Evolutionary conservation across 2,329 filamentous ascomycete species (phyloP).

Genomic region (Scolecobasidium constrictum): DNA sequence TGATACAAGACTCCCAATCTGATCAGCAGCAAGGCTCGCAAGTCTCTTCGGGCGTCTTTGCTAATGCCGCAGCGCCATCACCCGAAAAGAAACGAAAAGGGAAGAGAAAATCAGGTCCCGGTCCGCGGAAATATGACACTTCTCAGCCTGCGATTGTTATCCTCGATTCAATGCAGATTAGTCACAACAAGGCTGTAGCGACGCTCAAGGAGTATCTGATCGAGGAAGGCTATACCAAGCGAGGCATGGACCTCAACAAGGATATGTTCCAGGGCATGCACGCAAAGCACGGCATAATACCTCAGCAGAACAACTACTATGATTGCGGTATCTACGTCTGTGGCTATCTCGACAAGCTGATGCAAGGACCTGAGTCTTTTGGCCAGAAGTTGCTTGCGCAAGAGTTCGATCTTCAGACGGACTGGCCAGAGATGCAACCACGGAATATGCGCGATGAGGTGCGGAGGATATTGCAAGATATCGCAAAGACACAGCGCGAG

Average conservation of each 20-base stretch:
- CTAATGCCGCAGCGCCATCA: not conserved
- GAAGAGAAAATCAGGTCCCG: slow-evolving; percentile 15
- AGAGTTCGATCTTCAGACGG: slow-evolving; percentile 48
- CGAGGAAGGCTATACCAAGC: slow-evolving; percentile 59
- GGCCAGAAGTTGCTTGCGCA: slow-evolving; percentile 53
- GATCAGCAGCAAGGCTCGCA: not conserved
- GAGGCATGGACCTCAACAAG: slow-evolving; percentile 35
- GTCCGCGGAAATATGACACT: slow-evolving; percentile 12
- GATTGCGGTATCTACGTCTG: slow-evolving; percentile 87
- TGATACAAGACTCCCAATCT: not conserved
- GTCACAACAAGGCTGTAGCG: slow-evolving; percentile 53
- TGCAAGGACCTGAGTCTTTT: slow-evolving; percentile 62
- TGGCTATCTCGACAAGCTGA: slow-evolving; percentile 74
- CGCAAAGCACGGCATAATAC: slow-evolving; percentile 61
- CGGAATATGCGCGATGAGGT: slow-evolving; percentile 56
- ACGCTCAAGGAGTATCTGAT: slow-evolving; percentile 67
- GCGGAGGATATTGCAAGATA: slow-evolving; percentile 51
- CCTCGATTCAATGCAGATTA: slow-evolving; percentile 65
- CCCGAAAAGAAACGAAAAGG: slow-evolving; percentile 15
- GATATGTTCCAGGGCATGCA: slow-evolving; percentile 49
- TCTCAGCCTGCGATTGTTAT: slow-evolving; percentile 36
- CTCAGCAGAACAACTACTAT: slow-evolving; percentile 69
- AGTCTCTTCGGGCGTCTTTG: not conserved
- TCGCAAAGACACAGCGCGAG: slow-evolving; percentile 35
- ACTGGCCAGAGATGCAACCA: slow-evolving; percentile 48